Percentiles rank a stretch among this genome's conserved stretches.
Evolutionary conservation across 2,329 filamentous ascomycete genomes (phyloP).

Genomic region (Colletotrichum sp.): DNA sequence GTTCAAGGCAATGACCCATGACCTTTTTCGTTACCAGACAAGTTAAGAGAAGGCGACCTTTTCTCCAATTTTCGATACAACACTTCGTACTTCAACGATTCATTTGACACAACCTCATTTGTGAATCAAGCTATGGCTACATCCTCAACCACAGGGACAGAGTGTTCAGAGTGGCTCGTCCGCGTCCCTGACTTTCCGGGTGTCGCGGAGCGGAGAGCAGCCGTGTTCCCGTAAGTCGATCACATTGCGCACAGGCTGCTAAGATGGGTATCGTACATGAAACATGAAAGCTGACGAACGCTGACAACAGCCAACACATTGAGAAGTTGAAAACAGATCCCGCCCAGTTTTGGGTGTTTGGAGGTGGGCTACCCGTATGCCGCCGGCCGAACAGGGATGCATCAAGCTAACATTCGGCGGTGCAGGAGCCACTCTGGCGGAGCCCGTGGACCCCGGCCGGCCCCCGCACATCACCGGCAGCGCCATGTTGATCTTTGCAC

Average conservation of each 20-base stretch:
- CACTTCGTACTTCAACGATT: not conserved
- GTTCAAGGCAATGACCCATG: not conserved
- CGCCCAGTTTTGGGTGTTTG: not conserved
- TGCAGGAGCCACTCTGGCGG: not conserved
- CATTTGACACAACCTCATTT: not conserved
- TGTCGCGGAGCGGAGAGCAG: not conserved
- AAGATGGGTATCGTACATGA: not conserved
- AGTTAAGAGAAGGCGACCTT: not conserved
- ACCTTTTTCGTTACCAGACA: not conserved
- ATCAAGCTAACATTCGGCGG: not conserved
- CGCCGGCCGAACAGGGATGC: not conserved
- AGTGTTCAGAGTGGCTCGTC: not conserved
- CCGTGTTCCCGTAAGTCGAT: not conserved
- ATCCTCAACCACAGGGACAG: not conserved
- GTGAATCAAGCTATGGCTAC: not conserved
- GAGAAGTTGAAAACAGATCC: not conserved
- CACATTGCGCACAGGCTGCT: not conserved
- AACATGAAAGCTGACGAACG: not conserved
- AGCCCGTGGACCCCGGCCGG: not conserved
- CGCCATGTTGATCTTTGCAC: not conserved
- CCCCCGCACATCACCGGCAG: not conserved
- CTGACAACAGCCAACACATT: not conserved
- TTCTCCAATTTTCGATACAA: not conserved
- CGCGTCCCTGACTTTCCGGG: not conserved
- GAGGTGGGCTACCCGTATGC: not conserved